Percentiles rank a stretch among this genome's conserved stretches.
Conservation (phyloP, 2,329 filamentous ascomycete genomes). For the Alternaria sp. region DNA sequence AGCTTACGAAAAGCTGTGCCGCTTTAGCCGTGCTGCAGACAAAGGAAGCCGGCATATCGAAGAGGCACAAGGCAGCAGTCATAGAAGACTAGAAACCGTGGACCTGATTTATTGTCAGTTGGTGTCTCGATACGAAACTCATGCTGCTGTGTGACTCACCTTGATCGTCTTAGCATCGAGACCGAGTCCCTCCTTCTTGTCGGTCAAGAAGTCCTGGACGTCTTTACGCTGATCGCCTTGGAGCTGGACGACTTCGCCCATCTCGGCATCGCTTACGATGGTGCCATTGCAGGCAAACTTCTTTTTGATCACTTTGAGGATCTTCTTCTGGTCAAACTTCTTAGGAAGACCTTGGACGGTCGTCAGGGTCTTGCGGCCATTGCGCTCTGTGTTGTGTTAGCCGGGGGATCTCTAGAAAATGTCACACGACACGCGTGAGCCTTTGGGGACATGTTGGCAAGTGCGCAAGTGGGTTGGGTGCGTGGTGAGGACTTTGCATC, state of each 20-base stretch:
- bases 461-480: background rate
- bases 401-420: background rate
- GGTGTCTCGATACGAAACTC: constrained; percentile 1
- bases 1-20: constrained; percentile 8
- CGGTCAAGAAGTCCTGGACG: constrained; percentile 95
- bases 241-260: constrained; percentile 99
- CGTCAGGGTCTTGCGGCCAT: constrained; percentile 99
- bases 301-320: constrained; percentile 99
- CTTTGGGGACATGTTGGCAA: background rate
- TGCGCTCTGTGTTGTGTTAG: constrained; percentile 79
- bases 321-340: constrained; percentile 99
- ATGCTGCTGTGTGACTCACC: constrained; percentile 57
- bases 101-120: constrained; percentile 30
- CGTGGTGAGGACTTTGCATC: constrained; percentile 4
- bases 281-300: constrained; percentile 99
- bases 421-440: background rate
- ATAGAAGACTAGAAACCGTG: constrained; percentile 44
- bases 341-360: constrained; percentile 98
- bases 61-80: background rate
- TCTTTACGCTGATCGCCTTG: constrained; percentile 99
- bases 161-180: constrained; percentile 98
- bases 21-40: background rate
- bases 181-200: constrained; percentile 93
- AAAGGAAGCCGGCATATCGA: constrained; percentile 3
- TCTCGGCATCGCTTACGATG: constrained; percentile 93